Evolutionary conservation across 2,329 filamentous ascomycete species (phyloP).

Genomic region (Microdochium nivale): DNA sequence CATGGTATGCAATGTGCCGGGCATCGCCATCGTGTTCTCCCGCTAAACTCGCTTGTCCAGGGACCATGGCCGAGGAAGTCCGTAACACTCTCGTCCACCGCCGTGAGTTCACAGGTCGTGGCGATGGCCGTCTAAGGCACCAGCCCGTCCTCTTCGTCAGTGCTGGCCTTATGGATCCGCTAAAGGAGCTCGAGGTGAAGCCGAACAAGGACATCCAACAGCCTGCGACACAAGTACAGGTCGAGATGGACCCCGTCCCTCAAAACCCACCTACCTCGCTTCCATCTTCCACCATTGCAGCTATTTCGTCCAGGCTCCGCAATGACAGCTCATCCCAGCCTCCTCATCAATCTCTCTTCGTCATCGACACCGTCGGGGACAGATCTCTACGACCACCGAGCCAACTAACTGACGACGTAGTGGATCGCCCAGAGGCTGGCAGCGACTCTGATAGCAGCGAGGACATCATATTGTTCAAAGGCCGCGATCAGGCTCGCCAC

Average conservation of each 20-base stretch:
- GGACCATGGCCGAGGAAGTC: conserved; percentile 37
- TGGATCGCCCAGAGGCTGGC: background rate
- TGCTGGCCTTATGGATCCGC: conserved; percentile 40
- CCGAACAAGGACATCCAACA: conserved; percentile 3
- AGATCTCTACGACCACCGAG: conserved; percentile 7
- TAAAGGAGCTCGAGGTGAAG: conserved; percentile 28
- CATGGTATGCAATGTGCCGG: conserved; percentile 19
- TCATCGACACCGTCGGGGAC: conserved; percentile 27
- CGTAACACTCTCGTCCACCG: conserved; percentile 38
- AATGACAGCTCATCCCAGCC: background rate
- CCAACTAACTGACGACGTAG: background rate
- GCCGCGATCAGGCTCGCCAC: conserved; percentile 27
- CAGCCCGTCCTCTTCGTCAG: conserved; percentile 45
- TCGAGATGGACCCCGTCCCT: background rate
- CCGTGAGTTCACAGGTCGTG: conserved; percentile 24
- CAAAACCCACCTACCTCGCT: background rate
- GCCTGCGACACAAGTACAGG: conserved; percentile 3
- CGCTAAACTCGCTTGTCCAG: background rate
- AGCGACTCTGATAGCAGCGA: conserved; percentile 52
- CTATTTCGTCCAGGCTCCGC: background rate
- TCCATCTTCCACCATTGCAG: background rate
- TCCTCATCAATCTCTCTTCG: conserved; percentile 16
- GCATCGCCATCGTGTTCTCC: too few relatives aligned
- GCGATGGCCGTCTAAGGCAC: conserved; percentile 32
- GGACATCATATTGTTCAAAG: conserved; percentile 63